A percentile compares a stretch with the other conserved stretches of the same genome.
These are phyloP conservation scores for Aspergillus sp. DNA, from an alignment of 2,329 filamentous ascomycete species.

Conservation along the genomic window DNA sequence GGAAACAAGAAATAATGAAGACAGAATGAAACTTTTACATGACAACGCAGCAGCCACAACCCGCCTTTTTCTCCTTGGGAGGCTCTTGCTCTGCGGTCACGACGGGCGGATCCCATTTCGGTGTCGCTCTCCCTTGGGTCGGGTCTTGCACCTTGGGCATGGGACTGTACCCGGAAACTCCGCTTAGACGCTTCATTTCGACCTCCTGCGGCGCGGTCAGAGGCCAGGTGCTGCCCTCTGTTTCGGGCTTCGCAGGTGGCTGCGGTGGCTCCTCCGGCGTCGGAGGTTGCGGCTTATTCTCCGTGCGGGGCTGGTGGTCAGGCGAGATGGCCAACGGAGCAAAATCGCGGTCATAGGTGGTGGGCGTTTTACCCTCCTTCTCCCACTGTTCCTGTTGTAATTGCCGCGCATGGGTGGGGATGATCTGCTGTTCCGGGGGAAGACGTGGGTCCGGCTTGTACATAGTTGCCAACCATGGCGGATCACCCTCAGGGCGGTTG, in stretches of 20 bases:
- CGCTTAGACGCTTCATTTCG: slow-evolving; percentile 29
- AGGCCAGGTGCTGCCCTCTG: slow-evolving; percentile 7
- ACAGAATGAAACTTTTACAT: slow-evolving; percentile 50
- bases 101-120: slow-evolving; percentile 37
- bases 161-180: slow-evolving; percentile 42
- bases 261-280: slow-evolving; percentile 3
- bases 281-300: slow-evolving; percentile 6
- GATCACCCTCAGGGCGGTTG: slow-evolving; percentile 81
- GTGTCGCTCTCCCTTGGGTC: slow-evolving; percentile 26
- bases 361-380: slow-evolving; percentile 77
- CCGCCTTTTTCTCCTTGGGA: slow-evolving; percentile 34
- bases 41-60: slow-evolving; percentile 64
- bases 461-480: slow-evolving; percentile 88
- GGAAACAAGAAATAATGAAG: slow-evolving; percentile 4
- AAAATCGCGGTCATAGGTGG: slow-evolving; percentile 79
- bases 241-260: slow-evolving; percentile 2
- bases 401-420: slow-evolving; percentile 84
- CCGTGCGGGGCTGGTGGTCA: slow-evolving; percentile 22
- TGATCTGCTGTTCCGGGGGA: slow-evolving; percentile 87
- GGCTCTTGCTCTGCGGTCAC: slow-evolving; percentile 46
- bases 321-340: slow-evolving; percentile 57
- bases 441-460: slow-evolving; percentile 93
- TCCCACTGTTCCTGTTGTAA: slow-evolving; percentile 95
- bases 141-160: slow-evolving; percentile 41
- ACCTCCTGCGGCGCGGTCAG: slow-evolving; percentile 20